These are phyloP conservation scores for Chaetomium cochliodes DNA, from an alignment of 495 filamentous ascomycete species.

Conservation along the genomic window DNA sequence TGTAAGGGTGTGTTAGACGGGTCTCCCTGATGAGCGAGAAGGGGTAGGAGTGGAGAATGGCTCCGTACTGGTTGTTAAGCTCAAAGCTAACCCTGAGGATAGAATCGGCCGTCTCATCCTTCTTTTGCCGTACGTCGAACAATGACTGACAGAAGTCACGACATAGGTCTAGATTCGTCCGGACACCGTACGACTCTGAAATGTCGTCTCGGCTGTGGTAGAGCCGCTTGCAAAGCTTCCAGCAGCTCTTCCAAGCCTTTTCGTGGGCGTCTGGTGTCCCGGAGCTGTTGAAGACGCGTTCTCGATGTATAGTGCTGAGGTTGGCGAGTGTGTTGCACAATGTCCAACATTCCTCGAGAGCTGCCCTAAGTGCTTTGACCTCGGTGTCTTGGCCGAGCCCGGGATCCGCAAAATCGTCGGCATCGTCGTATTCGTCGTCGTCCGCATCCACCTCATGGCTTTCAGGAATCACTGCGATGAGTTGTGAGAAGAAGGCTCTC, in stretches of 20 bases:
- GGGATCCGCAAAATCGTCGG: slow-evolving; percentile 44
- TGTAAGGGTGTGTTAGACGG: slow-evolving; percentile 31
- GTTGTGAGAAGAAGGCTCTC: slow-evolving; percentile 12
- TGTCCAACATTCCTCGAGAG: slow-evolving; percentile 89
- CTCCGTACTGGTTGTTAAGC: slow-evolving; percentile 75
- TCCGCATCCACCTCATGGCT: slow-evolving; percentile 40
- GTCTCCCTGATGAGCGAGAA: not conserved
- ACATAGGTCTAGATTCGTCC: slow-evolving; percentile 78
- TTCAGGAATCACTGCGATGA: slow-evolving; percentile 50
- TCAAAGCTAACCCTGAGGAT: slow-evolving; percentile 89
- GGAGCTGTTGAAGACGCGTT: slow-evolving; percentile 68
- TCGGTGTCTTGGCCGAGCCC: slow-evolving; percentile 57
- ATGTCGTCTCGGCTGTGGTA: slow-evolving; percentile 77
- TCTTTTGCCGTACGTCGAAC: slow-evolving; percentile 75
- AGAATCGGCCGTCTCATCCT: slow-evolving; percentile 75
- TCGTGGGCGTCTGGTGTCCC: slow-evolving; percentile 73
- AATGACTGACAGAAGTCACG: slow-evolving; percentile 87
- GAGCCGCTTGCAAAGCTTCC: slow-evolving; percentile 83
- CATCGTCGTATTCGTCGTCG: slow-evolving; percentile 43
- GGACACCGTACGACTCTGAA: slow-evolving; percentile 64
- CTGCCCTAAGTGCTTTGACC: slow-evolving; percentile 68
- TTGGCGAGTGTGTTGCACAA: slow-evolving; percentile 86
- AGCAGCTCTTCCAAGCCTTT: slow-evolving; percentile 87
- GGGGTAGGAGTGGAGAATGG: not conserved
- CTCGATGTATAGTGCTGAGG: slow-evolving; percentile 79